phyloP scores from a whole-genome alignment of 2,329 filamentous ascomycete genomes.

The Cytospora chrysosperma region DNA sequence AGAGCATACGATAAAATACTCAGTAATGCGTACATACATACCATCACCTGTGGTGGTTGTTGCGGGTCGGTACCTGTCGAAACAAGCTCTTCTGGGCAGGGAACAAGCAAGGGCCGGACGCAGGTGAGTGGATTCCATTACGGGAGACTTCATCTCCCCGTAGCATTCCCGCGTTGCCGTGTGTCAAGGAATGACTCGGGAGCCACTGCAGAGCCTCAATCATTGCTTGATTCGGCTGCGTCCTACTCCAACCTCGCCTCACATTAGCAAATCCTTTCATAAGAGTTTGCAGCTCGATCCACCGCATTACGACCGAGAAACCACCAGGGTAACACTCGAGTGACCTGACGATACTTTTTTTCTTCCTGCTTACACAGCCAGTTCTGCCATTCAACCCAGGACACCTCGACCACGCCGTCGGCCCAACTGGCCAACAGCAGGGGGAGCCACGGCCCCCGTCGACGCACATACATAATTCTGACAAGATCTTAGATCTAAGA shows the following conservation, averaged over 20 bases:
- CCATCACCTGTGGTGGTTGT: not conserved
- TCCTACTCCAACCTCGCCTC: not conserved
- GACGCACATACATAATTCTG: conserved; percentile 19
- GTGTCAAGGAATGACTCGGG: conserved; percentile 23
- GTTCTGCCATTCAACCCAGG: no score
- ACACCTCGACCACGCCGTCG: no score
- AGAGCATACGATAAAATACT: no score
- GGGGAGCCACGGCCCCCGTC: not conserved
- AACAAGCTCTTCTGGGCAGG: conserved; percentile 14
- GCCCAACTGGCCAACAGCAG: conserved; percentile 7
- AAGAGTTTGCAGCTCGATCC: conserved; percentile 16
- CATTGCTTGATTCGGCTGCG: conserved; percentile 1
- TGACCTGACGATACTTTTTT: conserved; percentile 13
- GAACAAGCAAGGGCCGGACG: not conserved
- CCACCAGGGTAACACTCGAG: conserved; percentile 16
- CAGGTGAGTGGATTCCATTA: conserved; percentile 19
- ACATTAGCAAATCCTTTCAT: conserved; percentile 21
- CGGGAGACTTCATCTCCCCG: conserved; percentile 10
- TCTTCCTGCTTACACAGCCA: no score
- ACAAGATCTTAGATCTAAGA: conserved; percentile 26
- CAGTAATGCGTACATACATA: no score
- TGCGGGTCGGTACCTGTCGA: conserved; percentile 19
- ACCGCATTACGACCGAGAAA: conserved; percentile 21
- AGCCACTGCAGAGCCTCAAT: conserved; percentile 22
- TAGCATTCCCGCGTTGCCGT: conserved; percentile 13